Percentiles rank a stretch among this genome's conserved stretches.
phyloP scores from a whole-genome alignment of 169 alveolate genomes.

The Cryptosporidium bovis region DNA sequence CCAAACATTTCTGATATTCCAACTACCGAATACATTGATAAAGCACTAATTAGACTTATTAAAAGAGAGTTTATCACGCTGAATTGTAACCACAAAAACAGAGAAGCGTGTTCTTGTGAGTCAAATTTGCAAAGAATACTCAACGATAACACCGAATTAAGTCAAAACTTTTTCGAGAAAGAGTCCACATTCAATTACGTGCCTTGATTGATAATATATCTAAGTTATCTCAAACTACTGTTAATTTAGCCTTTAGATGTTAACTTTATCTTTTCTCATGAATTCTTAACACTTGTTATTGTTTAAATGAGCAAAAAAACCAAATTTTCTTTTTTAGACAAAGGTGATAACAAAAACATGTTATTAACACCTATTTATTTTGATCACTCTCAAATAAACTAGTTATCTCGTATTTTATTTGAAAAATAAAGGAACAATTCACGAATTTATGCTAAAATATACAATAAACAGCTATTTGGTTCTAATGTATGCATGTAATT shows the following conservation, averaged over 20 bases:
- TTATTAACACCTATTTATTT: too few relatives aligned
- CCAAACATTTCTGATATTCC: slow-evolving; percentile 1
- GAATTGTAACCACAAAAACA: neutral
- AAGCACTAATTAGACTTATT: slow-evolving; percentile 32
- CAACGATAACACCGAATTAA: neutral
- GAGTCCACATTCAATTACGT: neutral
- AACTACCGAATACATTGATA: neutral
- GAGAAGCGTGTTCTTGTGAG: neutral
- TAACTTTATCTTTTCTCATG: neutral
- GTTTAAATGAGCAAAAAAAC: too few relatives aligned
- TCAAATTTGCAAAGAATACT: neutral
- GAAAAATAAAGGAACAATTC: too few relatives aligned
- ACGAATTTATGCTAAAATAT: too few relatives aligned
- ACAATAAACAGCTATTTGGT: too few relatives aligned
- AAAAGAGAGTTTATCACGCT: slow-evolving; percentile 39
- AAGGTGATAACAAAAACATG: too few relatives aligned
- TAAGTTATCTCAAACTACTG: neutral
- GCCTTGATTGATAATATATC: neutral
- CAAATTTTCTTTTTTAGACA: too few relatives aligned
- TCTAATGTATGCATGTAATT: too few relatives aligned
- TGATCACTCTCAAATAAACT: too few relatives aligned
- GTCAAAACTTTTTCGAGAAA: neutral
- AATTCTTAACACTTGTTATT: neutral
- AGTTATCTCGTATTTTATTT: too few relatives aligned
- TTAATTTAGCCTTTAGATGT: neutral